Conservation (phyloP, 768 basidiomycete species). For the Russula dissimulans region DNA sequence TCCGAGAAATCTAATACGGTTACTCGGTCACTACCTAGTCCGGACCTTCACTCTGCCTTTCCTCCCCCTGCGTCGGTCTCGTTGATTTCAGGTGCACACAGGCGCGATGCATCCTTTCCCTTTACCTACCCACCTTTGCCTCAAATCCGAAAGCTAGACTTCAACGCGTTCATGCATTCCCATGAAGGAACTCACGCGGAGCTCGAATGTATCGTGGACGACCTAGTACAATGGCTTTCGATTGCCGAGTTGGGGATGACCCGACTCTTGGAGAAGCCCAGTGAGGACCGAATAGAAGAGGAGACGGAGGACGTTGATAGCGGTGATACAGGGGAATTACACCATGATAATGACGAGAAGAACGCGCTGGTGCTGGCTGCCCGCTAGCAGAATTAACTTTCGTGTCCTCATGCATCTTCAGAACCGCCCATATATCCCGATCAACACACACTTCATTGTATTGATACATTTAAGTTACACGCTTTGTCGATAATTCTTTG, state of each 20-base stretch:
- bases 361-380: constrained; percentile 1
- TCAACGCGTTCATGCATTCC: constrained; percentile 43
- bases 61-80: constrained; percentile 17
- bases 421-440: neutral
- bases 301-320: constrained; percentile 41
- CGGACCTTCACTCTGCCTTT: neutral
- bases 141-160: constrained; percentile 58
- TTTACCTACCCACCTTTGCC: constrained; percentile 26
- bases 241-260: constrained; percentile 65
- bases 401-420: neutral
- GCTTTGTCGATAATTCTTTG: neutral
- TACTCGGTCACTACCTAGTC: neutral
- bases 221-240: constrained; percentile 67
- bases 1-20: neutral
- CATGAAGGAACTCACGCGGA: constrained; percentile 56
- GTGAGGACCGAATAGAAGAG: constrained; percentile 50
- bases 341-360: constrained; percentile 1
- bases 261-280: constrained; percentile 48
- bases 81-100: constrained; percentile 20
- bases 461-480: neutral
- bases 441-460: neutral
- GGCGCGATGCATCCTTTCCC: constrained; percentile 19
- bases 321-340: neutral
- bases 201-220: constrained; percentile 63
- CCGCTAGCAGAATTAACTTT: constrained; percentile 6